phyloP scores from a whole-genome alignment of 2,329 filamentous ascomycete genomes.

The Phialemoniopsis sp. region DNA sequence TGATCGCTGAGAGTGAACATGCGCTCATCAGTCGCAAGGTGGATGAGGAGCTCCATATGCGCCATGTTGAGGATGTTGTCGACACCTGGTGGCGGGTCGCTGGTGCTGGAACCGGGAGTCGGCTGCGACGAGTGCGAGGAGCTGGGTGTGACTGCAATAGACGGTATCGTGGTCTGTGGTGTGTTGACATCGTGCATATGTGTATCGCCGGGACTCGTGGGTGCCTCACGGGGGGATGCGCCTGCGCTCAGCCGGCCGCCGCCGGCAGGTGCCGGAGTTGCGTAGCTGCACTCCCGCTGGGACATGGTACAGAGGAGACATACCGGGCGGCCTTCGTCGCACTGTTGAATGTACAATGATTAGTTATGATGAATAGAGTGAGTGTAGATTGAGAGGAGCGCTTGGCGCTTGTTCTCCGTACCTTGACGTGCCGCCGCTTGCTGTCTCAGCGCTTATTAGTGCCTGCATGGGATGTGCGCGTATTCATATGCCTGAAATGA shows the following conservation, averaged over 20 bases:
- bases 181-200: not conserved
- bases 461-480: conserved; percentile 2
- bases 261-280: conserved; percentile 1
- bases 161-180: not conserved
- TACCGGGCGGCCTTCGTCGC: conserved; percentile 20
- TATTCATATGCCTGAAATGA: not conserved
- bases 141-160: not conserved
- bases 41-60: conserved; percentile 28
- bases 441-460: conserved; percentile 4
- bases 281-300: conserved; percentile 18
- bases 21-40: conserved; percentile 15
- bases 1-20: conserved; percentile 18
- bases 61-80: conserved; percentile 19
- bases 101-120: not conserved
- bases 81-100: not conserved
- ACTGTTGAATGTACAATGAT: conserved; percentile 9
- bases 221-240: conserved; percentile 2
- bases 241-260: not conserved
- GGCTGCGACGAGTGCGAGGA: not conserved
- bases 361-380: conserved; percentile 2
- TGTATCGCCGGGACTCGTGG: conserved; percentile 1
- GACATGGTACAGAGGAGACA: conserved; percentile 21
- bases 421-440: conserved; percentile 25
- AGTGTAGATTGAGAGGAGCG: not conserved
- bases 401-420: conserved; percentile 1